These are phyloP conservation scores for Boletus pseudo-olivaceus DNA, from an alignment of 768 basidiomycete species.

Conservation along the genomic window DNA sequence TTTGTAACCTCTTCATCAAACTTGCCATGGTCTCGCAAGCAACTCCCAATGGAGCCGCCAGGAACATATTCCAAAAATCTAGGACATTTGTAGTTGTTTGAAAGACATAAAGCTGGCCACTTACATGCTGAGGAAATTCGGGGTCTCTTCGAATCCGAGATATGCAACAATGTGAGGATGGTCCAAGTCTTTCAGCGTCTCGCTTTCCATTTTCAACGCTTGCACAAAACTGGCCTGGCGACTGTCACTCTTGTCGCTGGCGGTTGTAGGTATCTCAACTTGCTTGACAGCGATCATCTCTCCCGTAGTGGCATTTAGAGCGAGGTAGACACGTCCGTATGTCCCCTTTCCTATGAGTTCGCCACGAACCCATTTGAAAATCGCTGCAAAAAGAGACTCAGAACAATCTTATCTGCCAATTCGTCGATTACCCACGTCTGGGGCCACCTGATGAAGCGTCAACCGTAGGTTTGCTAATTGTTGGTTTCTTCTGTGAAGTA, in stretches of 20 bases:
- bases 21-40: slow-evolving; percentile 86
- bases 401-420: slow-evolving; percentile 11
- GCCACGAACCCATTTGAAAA: slow-evolving; percentile 98
- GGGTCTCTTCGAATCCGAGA: slow-evolving; percentile 90
- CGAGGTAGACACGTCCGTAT: slow-evolving; percentile 94
- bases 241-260: slow-evolving; percentile 86
- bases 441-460: slow-evolving; percentile 64
- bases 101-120: slow-evolving; percentile 30
- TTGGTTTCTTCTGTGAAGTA: slow-evolving; percentile 58
- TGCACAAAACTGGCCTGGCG: slow-evolving; percentile 84
- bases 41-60: slow-evolving; percentile 91
- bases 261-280: slow-evolving; percentile 90
- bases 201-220: slow-evolving; percentile 92
- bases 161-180: slow-evolving; percentile 98
- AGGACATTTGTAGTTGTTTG: slow-evolving; percentile 11
- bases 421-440: slow-evolving; percentile 52
- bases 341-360: slow-evolving; percentile 97
- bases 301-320: slow-evolving; percentile 91
- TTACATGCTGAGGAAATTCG: slow-evolving; percentile 86
- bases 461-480: slow-evolving; percentile 40
- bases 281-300: slow-evolving; percentile 99
- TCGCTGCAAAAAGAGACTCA: slow-evolving; percentile 45
- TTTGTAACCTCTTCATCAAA: slow-evolving; percentile 91
- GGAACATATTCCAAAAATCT: slow-evolving; percentile 99
- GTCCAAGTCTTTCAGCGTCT: slow-evolving; percentile 93